Evolutionary conservation across 495 filamentous ascomycete genomes (phyloP).

Genomic region (Letharia lupina): DNA sequence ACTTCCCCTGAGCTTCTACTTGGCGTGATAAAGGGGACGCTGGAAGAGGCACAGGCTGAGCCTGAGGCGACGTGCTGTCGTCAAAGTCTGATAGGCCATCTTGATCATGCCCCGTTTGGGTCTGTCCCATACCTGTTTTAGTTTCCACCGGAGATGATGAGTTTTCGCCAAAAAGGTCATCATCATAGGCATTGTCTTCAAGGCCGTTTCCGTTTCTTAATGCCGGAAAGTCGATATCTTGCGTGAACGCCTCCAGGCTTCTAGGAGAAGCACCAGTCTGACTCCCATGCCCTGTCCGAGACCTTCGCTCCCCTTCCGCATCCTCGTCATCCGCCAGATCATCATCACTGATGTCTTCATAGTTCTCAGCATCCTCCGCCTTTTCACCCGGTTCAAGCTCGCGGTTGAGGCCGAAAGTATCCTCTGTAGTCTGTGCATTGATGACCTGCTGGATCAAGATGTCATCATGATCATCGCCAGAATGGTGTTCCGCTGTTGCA

Average conservation of each 20-base stretch:
- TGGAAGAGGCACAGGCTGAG: constrained; percentile 4
- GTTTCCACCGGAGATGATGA: constrained; percentile 40
- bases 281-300: constrained; percentile 12
- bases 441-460: constrained; percentile 43
- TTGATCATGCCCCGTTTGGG: constrained; percentile 30
- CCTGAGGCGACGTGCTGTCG: constrained; percentile 1
- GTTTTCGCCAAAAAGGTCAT: constrained; percentile 36
- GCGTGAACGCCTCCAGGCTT: constrained; percentile 13
- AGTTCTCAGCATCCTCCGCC: constrained; percentile 76
- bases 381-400: constrained; percentile 60
- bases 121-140: constrained; percentile 27
- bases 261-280: constrained; percentile 18
- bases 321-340: constrained; percentile 62
- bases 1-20: not conserved
- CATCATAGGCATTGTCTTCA: constrained; percentile 50
- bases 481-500: constrained; percentile 32
- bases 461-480: constrained; percentile 42
- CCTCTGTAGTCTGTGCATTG: constrained; percentile 23
- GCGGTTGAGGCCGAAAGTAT: constrained; percentile 37
- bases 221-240: constrained; percentile 9
- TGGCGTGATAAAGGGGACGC: not conserved
- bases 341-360: constrained; percentile 72
- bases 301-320: constrained; percentile 21
- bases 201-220: constrained; percentile 23
- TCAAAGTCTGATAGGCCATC: constrained; percentile 34